These are phyloP conservation scores for Fusarium secorum DNA, from an alignment of 2,329 filamentous ascomycete species.

Conservation along the genomic window DNA sequence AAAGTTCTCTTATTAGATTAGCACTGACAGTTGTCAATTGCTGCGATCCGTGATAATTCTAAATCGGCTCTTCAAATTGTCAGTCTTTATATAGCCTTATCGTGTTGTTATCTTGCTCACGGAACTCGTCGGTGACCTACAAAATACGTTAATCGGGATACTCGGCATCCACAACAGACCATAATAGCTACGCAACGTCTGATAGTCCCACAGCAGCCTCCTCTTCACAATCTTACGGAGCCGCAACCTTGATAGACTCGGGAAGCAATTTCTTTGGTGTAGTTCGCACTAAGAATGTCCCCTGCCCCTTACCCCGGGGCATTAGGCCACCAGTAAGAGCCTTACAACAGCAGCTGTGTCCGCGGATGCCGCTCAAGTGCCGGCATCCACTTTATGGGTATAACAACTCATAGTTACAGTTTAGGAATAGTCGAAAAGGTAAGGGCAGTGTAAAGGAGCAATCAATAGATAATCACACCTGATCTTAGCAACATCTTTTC, in stretches of 20 bases:
- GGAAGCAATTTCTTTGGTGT: not conserved
- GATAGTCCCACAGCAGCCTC: not conserved
- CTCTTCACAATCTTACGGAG: rapidly evolving
- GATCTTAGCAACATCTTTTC: not conserved
- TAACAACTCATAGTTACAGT: not conserved
- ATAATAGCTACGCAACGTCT: not conserved
- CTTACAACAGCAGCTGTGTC: not conserved
- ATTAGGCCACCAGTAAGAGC: not conserved
- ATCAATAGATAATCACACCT: not conserved
- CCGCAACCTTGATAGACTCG: not conserved
- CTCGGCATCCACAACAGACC: not conserved
- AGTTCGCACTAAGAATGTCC: not conserved
- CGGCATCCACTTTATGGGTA: not conserved
- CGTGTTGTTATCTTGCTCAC: not conserved
- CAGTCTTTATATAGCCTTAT: not conserved
- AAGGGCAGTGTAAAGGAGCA: not conserved
- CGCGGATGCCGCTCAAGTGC: not conserved
- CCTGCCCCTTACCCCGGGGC: not conserved
- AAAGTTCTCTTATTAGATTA: not conserved
- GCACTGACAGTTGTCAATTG: rapidly evolving
- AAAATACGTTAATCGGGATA: not conserved
- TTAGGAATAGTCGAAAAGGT: not conserved
- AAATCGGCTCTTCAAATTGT: rapidly evolving
- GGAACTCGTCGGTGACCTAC: not conserved
- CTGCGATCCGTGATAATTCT: not conserved